Evolutionary conservation across 768 basidiomycete species (phyloP), one percentile per base, ranked within the genome.

Genomic region (Kwoniella sp.): DNA sequence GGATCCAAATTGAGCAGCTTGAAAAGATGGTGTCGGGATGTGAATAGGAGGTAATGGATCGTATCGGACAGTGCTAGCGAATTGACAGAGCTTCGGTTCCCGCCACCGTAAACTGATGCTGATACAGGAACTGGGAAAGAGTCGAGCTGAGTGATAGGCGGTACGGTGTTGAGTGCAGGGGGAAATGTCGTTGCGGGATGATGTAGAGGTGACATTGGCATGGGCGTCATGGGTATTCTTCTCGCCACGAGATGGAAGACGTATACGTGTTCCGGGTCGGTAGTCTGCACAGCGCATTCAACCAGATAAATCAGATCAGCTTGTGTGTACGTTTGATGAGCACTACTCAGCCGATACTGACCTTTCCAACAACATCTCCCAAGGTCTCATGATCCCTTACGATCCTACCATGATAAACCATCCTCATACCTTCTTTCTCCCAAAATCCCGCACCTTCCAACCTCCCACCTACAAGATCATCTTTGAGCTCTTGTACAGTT

Each of bases 321-420:
- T 15, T 33, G 17, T 52, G 6, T 8, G 26, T 26, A 6, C 33
- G n/a, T n/a, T n/a, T n/a, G n/a, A n/a, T n/a, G n/a, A n/a, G n/a
- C n/a, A n/a, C n/a, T n/a, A n/a, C n/a, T n/a, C n/a, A 19, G 48
- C 48, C 6, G 44, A 27, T 2, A 63, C 69, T 62, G 36, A 73
- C 74, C 30, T 67, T 60, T 2, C 63, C 65, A n/a, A 74, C 64
- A 26, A 74, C 60, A 27, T 74, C 69, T 10, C 71, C 70, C 19
- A 77, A 22, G 3, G 29, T 57, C 60, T 74, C 73, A 9, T 74
- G 59, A 64, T 77, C 75, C 33, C 69, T 53, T 1, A 74, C 61
- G 22, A 77, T 72, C 55, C 75, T 55, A 3, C 75, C 75, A 53
- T 68, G 67, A 68, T 71, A 77, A 0, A 77, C 70, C 24, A 77